Percentiles rank a stretch among this genome's conserved stretches.
Conservation (phyloP, 2,329 filamentous ascomycete genomes). For the Stagonosporopsis tanaceti region DNA sequence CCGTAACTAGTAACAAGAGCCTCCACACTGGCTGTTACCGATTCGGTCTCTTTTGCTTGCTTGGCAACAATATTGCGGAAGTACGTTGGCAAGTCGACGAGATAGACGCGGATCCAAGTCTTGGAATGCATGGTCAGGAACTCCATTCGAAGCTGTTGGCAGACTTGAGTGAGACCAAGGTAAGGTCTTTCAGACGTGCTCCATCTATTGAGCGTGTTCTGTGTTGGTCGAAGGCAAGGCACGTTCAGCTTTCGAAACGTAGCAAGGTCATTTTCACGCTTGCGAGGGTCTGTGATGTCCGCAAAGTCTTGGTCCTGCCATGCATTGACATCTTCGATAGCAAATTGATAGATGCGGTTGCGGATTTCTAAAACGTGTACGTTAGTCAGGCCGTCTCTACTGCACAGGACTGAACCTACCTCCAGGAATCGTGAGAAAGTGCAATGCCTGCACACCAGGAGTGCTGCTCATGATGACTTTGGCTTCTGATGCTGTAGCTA, state of each 20-base stretch:
- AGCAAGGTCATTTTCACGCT: not conserved
- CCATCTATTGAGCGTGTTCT: too few species aligned
- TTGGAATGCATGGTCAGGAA: not conserved
- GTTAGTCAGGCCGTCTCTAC: not conserved
- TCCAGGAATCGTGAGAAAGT: not conserved
- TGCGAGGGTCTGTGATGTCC: not conserved
- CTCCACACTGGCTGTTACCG: not conserved
- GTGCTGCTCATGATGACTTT: not conserved
- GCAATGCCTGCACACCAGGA: not conserved
- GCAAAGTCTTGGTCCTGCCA: not conserved
- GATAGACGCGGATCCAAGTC: not conserved
- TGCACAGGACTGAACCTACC: not conserved
- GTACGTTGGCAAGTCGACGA: not conserved
- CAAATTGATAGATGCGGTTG: slow-evolving; percentile 2
- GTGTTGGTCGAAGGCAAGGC: too few species aligned
- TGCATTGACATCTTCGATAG: not conserved
- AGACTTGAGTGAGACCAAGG: slow-evolving; percentile 2
- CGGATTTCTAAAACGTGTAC: not conserved
- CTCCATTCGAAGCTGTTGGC: not conserved
- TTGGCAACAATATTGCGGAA: not conserved
- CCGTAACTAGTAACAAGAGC: not conserved
- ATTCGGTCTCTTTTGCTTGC: not conserved
- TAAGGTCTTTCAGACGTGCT: not conserved
- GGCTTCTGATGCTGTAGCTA: not conserved
- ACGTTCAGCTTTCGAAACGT: too few species aligned